A percentile compares a stretch with the other conserved stretches of the same genome.
phyloP scores from a whole-genome alignment of 208 protist genomes.

The Leishmania lainsoni region DNA sequence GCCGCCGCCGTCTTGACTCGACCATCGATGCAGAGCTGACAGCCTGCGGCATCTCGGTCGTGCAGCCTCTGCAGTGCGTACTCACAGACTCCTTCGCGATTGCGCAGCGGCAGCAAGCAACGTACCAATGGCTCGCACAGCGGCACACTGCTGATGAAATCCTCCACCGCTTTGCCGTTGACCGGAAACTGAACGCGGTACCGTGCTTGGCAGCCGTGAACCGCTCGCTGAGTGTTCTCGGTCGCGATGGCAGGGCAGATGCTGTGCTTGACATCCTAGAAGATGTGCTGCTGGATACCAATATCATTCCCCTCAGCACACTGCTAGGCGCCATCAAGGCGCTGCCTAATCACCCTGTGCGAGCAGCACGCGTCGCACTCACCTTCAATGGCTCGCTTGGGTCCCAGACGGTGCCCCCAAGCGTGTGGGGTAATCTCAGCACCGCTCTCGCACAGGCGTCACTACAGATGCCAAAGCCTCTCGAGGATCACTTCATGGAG shows the following conservation, averaged over 20 bases:
- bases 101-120: constrained; percentile 59
- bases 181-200: constrained; percentile 54
- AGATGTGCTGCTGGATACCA: constrained; percentile 45
- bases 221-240: constrained; percentile 44
- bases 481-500: constrained; percentile 61
- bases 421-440: constrained; percentile 39
- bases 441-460: constrained; percentile 49
- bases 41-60: constrained; percentile 19
- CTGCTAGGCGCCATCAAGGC: constrained; percentile 40
- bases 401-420: constrained; percentile 24
- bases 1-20: constrained; percentile 29
- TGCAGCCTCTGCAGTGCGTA: constrained; percentile 40
- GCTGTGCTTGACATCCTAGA: constrained; percentile 56
- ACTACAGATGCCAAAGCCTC: constrained; percentile 41
- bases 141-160: constrained; percentile 54
- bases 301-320: constrained; percentile 40
- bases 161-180: constrained; percentile 58
- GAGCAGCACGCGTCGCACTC: constrained; percentile 40
- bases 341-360: constrained; percentile 32
- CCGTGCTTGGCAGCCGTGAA: constrained; percentile 61
- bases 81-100: constrained; percentile 54
- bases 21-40: constrained; percentile 26
- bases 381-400: constrained; percentile 35
- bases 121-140: constrained; percentile 67
- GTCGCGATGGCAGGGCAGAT: constrained; percentile 32